phyloP scores from a whole-genome alignment of 257 asterid species.

The Echium plantagineum region DNA sequence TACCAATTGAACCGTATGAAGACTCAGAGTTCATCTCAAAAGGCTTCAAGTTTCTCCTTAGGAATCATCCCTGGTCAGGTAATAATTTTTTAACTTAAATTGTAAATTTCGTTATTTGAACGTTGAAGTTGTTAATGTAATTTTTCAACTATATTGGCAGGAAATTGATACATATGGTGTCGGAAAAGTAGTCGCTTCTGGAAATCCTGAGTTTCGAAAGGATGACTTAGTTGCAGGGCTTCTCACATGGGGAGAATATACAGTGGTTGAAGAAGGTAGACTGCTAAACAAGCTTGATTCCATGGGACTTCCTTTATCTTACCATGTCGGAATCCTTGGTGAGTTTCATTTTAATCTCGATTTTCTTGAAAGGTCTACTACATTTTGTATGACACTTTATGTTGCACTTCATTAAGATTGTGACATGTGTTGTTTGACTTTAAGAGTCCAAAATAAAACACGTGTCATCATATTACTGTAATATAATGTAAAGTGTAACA shows the following conservation, averaged over 20 bases:
- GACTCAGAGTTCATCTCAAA: slow-evolving; percentile 33
- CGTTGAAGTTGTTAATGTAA: neutral
- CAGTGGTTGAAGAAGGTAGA: slow-evolving; percentile 26
- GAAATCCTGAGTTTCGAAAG: slow-evolving; percentile 27
- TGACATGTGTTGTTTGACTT: too few relatives aligned
- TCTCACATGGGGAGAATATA: slow-evolving; percentile 72
- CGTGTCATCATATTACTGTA: too few relatives aligned
- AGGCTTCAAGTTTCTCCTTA: slow-evolving; percentile 20
- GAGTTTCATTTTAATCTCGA: neutral
- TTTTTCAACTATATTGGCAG: slow-evolving; percentile 11
- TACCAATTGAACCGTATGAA: slow-evolving; percentile 65
- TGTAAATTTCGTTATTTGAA: too few relatives aligned
- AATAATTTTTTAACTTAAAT: neutral
- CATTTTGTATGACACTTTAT: too few relatives aligned
- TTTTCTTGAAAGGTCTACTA: neutral
- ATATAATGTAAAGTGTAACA: too few relatives aligned
- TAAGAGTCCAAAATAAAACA: too few relatives aligned
- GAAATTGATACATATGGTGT: slow-evolving; percentile 49
- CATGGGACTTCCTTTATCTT: slow-evolving; percentile 45
- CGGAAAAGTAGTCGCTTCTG: slow-evolving; percentile 59
- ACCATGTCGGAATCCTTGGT: slow-evolving; percentile 48
- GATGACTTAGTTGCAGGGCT: slow-evolving; percentile 57
- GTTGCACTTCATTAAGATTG: too few relatives aligned
- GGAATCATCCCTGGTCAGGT: slow-evolving; percentile 38
- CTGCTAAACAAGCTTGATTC: slow-evolving; percentile 55